Conservation (phyloP, 2,329 filamentous ascomycete genomes). For the Calonectria henricotiae region DNA sequence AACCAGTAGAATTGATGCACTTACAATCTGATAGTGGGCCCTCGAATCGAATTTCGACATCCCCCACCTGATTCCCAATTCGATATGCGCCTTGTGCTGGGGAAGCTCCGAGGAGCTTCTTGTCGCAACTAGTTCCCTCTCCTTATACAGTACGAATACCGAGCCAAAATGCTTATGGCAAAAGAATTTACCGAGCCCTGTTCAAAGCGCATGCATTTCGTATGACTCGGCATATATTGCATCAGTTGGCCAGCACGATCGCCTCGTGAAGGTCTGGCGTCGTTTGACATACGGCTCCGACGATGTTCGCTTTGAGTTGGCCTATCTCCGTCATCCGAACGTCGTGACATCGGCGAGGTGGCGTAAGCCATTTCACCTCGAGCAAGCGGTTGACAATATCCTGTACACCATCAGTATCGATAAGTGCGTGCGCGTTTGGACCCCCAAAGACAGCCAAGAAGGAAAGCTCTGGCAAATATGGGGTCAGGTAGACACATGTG, state of each 20-base stretch:
- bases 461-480: constrained; percentile 84
- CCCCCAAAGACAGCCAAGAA: constrained; percentile 80
- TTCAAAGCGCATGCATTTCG: constrained; percentile 84
- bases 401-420: constrained; percentile 93
- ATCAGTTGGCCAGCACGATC: constrained; percentile 83
- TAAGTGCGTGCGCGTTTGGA: constrained; percentile 87
- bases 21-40: constrained; percentile 69
- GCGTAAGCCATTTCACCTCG: constrained; percentile 83
- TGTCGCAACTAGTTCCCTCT: constrained; percentile 79
- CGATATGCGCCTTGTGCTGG: constrained; percentile 81
- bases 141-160: constrained; percentile 74
- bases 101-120: constrained; percentile 89
- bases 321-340: constrained; percentile 88
- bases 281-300: constrained; percentile 87
- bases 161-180: constrained; percentile 79
- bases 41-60: constrained; percentile 75
- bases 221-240: constrained; percentile 92
- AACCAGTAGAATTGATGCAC: constrained; percentile 35
- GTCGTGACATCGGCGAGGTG: constrained; percentile 89
- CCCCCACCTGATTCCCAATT: constrained; percentile 51
- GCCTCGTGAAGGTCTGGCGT: constrained; percentile 93
- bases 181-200: constrained; percentile 80
- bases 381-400: constrained; percentile 87
- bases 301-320: constrained; percentile 90
- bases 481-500: constrained; percentile 83